Conservation (phyloP, 2,329 filamentous ascomycete genomes). For the Pyrenophora teres region DNA sequence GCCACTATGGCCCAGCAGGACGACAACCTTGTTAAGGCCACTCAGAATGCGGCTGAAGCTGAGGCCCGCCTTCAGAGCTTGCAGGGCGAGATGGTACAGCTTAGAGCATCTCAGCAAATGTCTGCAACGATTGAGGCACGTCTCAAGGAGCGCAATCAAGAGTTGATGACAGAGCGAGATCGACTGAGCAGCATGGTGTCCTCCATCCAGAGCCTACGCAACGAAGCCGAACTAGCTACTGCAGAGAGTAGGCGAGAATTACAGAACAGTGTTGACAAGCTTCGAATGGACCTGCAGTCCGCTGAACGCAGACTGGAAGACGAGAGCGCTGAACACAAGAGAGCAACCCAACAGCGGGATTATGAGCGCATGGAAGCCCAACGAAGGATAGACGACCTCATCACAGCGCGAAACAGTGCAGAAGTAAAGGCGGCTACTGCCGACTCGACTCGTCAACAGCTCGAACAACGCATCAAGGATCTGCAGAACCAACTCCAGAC, state of each 20-base stretch:
- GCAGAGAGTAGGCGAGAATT: constrained; percentile 80
- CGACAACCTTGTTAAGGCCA: constrained; percentile 84
- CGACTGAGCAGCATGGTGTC: constrained; percentile 81
- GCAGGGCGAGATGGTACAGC: constrained; percentile 86
- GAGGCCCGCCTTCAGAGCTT: constrained; percentile 82
- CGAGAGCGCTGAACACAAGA: constrained; percentile 83
- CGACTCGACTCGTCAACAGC: constrained; percentile 86
- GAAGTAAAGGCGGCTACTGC: constrained; percentile 85
- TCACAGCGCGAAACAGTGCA: constrained; percentile 74
- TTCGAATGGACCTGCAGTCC: constrained; percentile 78
- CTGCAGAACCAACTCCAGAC: constrained; percentile 84
- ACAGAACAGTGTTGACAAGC: constrained; percentile 74
- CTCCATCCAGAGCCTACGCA: constrained; percentile 85
- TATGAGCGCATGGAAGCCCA: constrained; percentile 87
- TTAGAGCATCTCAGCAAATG: constrained; percentile 92
- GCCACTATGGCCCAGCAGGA: constrained; percentile 90
- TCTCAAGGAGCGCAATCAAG: constrained; percentile 85
- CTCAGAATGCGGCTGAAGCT: constrained; percentile 88
- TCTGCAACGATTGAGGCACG: constrained; percentile 94
- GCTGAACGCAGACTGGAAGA: constrained; percentile 83
- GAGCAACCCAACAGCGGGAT: constrained; percentile 80
- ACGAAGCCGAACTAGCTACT: constrained; percentile 86
- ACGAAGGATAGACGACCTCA: constrained; percentile 90
- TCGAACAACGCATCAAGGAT: constrained; percentile 88
- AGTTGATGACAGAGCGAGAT: constrained; percentile 79